phyloP scores from a whole-genome alignment of 352 stramenopile genomes.

The Pythium sp. region DNA sequence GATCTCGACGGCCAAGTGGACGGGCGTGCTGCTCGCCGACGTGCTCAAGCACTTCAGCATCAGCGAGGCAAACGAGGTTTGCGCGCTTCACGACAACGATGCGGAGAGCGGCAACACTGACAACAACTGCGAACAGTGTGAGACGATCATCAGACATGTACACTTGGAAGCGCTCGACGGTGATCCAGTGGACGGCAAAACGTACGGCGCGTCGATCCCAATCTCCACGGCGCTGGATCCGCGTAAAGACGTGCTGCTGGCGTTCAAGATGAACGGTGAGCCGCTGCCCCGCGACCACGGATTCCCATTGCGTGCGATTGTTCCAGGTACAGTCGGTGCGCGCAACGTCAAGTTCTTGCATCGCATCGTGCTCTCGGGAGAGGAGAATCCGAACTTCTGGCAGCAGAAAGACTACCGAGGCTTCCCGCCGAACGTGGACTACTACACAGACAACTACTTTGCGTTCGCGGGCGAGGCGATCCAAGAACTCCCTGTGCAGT shows the following conservation, averaged over 20 bases:
- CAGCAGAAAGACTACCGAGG: constrained; percentile 92
- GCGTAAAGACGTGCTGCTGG: constrained; percentile 90
- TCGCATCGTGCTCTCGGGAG: constrained; percentile 69
- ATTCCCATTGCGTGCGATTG: constrained; percentile 90
- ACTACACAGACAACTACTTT: constrained; percentile 75
- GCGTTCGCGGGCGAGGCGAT: constrained; percentile 86
- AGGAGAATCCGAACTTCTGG: constrained; percentile 89
- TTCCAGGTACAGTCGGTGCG: constrained; percentile 87
- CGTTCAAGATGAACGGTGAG: constrained; percentile 94
- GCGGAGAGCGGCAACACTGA: constrained; percentile 34
- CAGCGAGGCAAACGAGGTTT: constrained; percentile 32
- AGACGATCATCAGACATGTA: constrained; percentile 29
- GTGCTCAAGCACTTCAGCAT: constrained; percentile 77
- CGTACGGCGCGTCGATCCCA: constrained; percentile 74
- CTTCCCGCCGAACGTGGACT: constrained; percentile 85
- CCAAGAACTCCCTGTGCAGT: constrained; percentile 90
- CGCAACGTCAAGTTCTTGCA: constrained; percentile 94
- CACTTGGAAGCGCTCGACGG: constrained; percentile 54
- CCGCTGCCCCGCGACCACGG: constrained; percentile 90
- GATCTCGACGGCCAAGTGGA: constrained; percentile 91
- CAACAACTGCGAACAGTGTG: constrained; percentile 17
- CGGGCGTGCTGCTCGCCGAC: constrained; percentile 85
- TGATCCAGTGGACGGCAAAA: constrained; percentile 41
- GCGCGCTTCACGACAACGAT: constrained; percentile 36
- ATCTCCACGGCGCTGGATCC: constrained; percentile 86